Percentiles rank a stretch among this genome's conserved stretches.
phyloP scores from a whole-genome alignment of 768 basidiomycete species.

The Trametes punicea region DNA sequence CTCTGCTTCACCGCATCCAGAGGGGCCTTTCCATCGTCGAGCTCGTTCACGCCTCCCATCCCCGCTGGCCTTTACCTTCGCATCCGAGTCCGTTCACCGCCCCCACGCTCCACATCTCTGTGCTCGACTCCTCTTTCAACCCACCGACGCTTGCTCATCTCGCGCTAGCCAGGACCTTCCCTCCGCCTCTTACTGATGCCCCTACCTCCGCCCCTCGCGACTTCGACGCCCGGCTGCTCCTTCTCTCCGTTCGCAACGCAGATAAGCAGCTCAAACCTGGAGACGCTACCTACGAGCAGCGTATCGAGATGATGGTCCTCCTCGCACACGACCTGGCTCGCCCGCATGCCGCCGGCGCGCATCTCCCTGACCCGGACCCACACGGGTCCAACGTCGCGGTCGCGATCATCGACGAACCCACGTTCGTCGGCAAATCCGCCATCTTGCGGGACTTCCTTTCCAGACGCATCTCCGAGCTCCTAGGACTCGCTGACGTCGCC shows the following conservation, averaged over 20 bases:
- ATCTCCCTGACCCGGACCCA: background rate
- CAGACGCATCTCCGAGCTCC: slow-evolving; percentile 29
- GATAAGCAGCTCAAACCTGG: slow-evolving; percentile 72
- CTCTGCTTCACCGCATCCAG: slow-evolving; percentile 37
- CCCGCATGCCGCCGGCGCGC: background rate
- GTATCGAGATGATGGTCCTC: slow-evolving; percentile 84
- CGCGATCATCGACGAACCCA: slow-evolving; percentile 82
- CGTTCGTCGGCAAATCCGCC: slow-evolving; percentile 79
- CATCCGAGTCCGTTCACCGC: slow-evolving; percentile 7
- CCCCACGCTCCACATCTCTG: slow-evolving; percentile 48
- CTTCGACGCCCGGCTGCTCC: slow-evolving; percentile 73
- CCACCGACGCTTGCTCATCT: slow-evolving; percentile 87
- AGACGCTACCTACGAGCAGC: slow-evolving; percentile 74
- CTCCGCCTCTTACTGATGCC: slow-evolving; percentile 21
- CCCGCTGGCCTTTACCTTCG: slow-evolving; percentile 59
- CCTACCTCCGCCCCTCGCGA: slow-evolving; percentile 25
- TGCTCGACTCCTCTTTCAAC: slow-evolving; percentile 94
- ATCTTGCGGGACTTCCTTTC: slow-evolving; percentile 52
- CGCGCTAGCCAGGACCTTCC: slow-evolving; percentile 56
- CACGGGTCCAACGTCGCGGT: slow-evolving; percentile 57
- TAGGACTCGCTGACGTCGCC: background rate
- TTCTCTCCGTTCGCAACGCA: slow-evolving; percentile 82
- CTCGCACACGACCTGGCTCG: slow-evolving; percentile 48
- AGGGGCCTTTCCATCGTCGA: slow-evolving; percentile 48
- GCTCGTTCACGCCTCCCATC: slow-evolving; percentile 58